Evolutionary conservation across 192 early-diverging fungal species (phyloP).

Genomic region (Backusella parvicylindrica): DNA sequence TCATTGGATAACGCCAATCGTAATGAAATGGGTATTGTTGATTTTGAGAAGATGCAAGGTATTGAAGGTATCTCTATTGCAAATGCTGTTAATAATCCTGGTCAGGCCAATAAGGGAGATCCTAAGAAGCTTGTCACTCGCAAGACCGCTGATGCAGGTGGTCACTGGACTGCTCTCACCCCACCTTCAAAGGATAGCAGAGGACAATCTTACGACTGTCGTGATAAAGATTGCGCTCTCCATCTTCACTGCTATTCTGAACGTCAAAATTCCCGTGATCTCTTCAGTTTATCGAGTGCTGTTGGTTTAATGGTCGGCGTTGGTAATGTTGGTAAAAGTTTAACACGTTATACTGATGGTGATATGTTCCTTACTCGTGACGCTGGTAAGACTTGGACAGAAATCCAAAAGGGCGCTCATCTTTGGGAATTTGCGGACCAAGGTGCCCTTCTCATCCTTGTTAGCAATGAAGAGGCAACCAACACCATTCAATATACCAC

Average conservation of each 20-base stretch:
- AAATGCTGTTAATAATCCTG: constrained; percentile 72
- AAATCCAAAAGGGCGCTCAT: constrained; percentile 82
- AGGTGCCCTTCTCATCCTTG: constrained; percentile 82
- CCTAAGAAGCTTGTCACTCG: constrained; percentile 61
- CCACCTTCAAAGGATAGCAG: constrained; percentile 46
- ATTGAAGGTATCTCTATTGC: constrained; percentile 82
- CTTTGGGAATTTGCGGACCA: constrained; percentile 93
- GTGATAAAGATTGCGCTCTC: constrained; percentile 54
- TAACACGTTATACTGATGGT: constrained; percentile 65
- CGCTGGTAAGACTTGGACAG: constrained; percentile 82
- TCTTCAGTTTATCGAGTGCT: constrained; percentile 81
- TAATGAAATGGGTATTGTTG: constrained; percentile 71
- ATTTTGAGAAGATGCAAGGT: constrained; percentile 90
- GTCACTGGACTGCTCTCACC: constrained; percentile 58
- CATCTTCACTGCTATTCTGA: constrained; percentile 90
- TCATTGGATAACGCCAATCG: constrained; percentile 75
- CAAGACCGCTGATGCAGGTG: constrained; percentile 84
- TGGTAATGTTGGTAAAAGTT: constrained; percentile 79
- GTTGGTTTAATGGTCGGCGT: constrained; percentile 88
- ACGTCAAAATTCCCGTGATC: constrained; percentile 66
- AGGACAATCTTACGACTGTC: constrained; percentile 29
- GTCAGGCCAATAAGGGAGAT: constrained; percentile 47
- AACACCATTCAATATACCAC: constrained; percentile 62
- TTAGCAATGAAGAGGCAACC: constrained; percentile 75
- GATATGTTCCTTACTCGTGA: constrained; percentile 87